Conservation (phyloP, 2,329 filamentous ascomycete genomes). For the Colletotrichum sp. region DNA sequence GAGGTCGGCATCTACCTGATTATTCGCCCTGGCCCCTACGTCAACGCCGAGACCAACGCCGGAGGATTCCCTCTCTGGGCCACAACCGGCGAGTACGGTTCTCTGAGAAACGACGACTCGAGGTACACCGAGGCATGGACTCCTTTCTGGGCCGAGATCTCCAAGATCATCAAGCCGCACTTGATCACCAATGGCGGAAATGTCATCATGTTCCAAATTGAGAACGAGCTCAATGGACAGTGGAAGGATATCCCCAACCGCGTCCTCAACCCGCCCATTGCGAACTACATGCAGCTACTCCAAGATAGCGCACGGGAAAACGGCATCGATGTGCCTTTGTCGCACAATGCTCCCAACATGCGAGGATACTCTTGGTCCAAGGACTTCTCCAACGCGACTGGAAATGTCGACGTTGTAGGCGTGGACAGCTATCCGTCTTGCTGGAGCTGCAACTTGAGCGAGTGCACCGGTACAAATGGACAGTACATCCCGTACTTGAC, state of each 20-base stretch:
- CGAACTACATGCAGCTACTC: conserved; percentile 63
- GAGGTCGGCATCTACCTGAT: conserved; percentile 46
- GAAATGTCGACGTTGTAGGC: conserved; percentile 60
- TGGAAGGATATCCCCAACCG: conserved; percentile 45
- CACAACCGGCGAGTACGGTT: conserved; percentile 64
- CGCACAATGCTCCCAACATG: conserved; percentile 66
- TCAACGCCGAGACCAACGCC: conserved; percentile 67
- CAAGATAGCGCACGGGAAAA: conserved; percentile 57
- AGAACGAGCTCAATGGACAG: conserved; percentile 58
- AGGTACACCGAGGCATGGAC: conserved; percentile 58
- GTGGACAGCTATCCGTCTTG: conserved; percentile 61
- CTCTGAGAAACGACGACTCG: conserved; percentile 55
- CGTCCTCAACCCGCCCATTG: conserved; percentile 52
- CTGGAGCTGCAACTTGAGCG: conserved; percentile 68
- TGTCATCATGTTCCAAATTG: conserved; percentile 59
- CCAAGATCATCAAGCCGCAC: conserved; percentile 54
- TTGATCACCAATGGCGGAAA: conserved; percentile 63
- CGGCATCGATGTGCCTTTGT: conserved; percentile 64
- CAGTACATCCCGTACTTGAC: conserved; percentile 50
- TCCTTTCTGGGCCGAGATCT: conserved; percentile 57
- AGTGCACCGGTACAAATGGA: conserved; percentile 66
- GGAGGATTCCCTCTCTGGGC: conserved; percentile 68
- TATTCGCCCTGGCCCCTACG: conserved; percentile 63
- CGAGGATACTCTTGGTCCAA: conserved; percentile 61
- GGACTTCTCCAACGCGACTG: conserved; percentile 61